Conservation (phyloP, 2,329 filamentous ascomycete species). For the Aspergillus fructus region DNA sequence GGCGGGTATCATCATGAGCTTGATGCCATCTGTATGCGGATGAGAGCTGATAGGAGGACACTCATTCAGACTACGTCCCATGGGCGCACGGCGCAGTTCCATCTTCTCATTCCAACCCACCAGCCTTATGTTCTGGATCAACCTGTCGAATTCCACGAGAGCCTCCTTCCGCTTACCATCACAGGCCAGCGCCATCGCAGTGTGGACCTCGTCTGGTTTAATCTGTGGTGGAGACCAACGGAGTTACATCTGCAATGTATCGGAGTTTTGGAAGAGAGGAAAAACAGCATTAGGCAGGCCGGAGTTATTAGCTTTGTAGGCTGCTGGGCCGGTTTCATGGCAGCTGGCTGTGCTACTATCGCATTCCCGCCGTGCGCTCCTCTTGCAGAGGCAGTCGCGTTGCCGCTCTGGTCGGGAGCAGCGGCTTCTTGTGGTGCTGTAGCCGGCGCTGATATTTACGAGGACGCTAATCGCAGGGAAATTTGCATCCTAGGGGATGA, state of each 20-base stretch:
- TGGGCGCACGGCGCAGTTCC: constrained; percentile 5
- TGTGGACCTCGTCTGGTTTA: constrained; percentile 3
- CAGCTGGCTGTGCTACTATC: background rate
- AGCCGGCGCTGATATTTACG: background rate
- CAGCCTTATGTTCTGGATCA: background rate
- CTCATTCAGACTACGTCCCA: background rate
- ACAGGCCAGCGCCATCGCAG: background rate
- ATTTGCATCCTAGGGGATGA: background rate
- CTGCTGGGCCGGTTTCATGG: background rate
- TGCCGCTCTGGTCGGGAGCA: background rate
- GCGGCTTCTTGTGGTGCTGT: background rate
- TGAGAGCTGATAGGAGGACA: background rate
- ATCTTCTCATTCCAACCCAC: background rate
- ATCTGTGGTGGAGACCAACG: background rate
- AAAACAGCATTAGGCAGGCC: background rate
- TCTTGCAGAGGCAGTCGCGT: background rate
- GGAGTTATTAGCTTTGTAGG: background rate
- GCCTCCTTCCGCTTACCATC: constrained; percentile 1
- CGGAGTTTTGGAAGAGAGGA: background rate
- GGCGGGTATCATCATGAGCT: constrained; percentile 4
- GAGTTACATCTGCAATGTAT: constrained; percentile 5
- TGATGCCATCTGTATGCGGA: constrained; percentile 1
- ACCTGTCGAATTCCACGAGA: background rate
- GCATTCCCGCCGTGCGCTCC: constrained; percentile 1
- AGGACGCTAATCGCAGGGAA: background rate